Evolutionary conservation across 805 yeast species (phyloP).

Genomic region (Zygotorulaspora florentina): DNA sequence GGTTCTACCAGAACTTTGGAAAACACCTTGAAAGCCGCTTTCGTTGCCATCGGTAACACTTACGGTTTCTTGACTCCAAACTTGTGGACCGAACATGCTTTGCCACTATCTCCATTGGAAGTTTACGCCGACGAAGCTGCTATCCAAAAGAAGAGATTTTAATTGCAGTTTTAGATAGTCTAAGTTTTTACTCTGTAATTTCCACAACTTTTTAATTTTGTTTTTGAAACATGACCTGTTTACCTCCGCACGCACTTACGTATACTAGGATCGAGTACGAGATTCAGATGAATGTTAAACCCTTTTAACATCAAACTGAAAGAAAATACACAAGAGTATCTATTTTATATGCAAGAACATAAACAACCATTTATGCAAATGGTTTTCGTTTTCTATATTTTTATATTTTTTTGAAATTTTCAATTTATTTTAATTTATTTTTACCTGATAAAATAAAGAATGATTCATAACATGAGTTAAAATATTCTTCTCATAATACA

Average conservation of each 20-base stretch:
- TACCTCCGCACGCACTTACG: too few species aligned
- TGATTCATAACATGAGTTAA: too few species aligned
- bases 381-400: constrained; percentile 14
- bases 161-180: constrained; percentile 32
- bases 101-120: constrained; percentile 91
- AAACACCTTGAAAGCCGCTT: constrained; percentile 99
- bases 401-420: constrained; percentile 16
- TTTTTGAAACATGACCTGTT: not conserved
- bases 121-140: constrained; percentile 83
- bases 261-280: not conserved
- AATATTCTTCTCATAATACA: not conserved
- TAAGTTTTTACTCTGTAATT: constrained; percentile 1
- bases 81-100: constrained; percentile 88
- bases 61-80: constrained; percentile 99
- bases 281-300: not conserved
- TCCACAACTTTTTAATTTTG: not conserved
- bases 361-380: constrained; percentile 28
- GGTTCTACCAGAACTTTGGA: constrained; percentile 99
- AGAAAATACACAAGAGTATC: not conserved
- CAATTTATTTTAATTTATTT: constrained; percentile 3
- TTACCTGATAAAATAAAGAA: not conserved
- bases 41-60: constrained; percentile 99
- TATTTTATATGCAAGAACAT: constrained; percentile 4
- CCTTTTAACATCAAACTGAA: not conserved
- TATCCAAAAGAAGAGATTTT: constrained; percentile 71